Percentiles rank a stretch among this genome's conserved stretches.
Evolutionary conservation across 345 rosid species (phyloP).

Genomic region (Brassica juncea): DNA sequence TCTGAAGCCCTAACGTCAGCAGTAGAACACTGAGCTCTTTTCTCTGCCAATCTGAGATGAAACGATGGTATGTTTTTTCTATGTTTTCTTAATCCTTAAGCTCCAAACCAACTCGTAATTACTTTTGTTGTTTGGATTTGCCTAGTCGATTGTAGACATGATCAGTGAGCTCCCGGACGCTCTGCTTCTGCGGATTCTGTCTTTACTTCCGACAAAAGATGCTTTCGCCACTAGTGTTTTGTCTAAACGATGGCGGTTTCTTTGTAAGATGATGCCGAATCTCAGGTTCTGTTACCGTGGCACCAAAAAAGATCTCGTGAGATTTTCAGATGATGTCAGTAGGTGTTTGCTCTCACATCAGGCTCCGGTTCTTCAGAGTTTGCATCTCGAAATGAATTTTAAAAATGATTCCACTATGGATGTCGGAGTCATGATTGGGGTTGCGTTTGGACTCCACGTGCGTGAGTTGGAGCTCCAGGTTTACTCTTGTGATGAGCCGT

Average conservation of each 20-base stretch:
- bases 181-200: not conserved
- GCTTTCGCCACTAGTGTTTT: not conserved
- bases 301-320: not conserved
- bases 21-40: not conserved
- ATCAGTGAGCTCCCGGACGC: not conserved
- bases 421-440: not conserved
- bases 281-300: not conserved
- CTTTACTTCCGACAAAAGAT: not conserved
- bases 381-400: not conserved
- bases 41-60: not conserved
- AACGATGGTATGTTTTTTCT: not conserved
- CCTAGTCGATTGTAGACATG: not conserved
- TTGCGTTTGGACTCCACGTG: not conserved
- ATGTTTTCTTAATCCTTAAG: not conserved
- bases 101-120: not conserved
- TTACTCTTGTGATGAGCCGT: not conserved
- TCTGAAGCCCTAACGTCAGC: not conserved
- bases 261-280: not conserved
- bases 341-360: not conserved
- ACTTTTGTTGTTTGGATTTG: not conserved
- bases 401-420: not conserved
- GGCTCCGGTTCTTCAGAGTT: slow-evolving; percentile 2
- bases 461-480: not conserved
- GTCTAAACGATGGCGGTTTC: not conserved
- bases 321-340: not conserved